phyloP scores from a whole-genome alignment of 257 asterid genomes.

The Pogostemon cablin region DNA sequence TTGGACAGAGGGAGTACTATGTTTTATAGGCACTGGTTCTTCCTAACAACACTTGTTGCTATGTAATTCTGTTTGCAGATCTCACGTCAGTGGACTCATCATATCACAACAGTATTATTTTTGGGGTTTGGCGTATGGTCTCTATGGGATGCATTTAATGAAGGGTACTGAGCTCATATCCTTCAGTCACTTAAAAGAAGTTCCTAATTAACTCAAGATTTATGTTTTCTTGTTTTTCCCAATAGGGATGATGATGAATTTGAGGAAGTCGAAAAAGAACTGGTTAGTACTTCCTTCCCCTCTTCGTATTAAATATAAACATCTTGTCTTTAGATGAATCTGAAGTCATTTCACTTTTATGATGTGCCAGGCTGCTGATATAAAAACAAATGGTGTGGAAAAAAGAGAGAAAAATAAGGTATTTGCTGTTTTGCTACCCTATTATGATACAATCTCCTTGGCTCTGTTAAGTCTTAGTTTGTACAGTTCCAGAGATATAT shows the following conservation, averaged over 20 bases:
- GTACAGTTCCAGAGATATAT: neutral
- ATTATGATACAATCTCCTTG: slow-evolving; percentile 8
- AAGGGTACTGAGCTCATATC: slow-evolving; percentile 56
- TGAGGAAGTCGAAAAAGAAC: slow-evolving; percentile 87
- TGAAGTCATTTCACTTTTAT: slow-evolving; percentile 33
- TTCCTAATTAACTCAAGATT: slow-evolving; percentile 15
- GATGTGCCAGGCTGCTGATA: slow-evolving; percentile 68
- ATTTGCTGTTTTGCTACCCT: slow-evolving; percentile 7
- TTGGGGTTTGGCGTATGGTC: slow-evolving; percentile 97
- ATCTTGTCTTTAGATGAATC: slow-evolving; percentile 21
- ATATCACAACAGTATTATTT: slow-evolving; percentile 79
- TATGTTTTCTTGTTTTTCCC: slow-evolving; percentile 29
- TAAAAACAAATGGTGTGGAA: slow-evolving; percentile 60
- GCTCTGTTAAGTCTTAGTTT: neutral
- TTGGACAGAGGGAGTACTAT: no score
- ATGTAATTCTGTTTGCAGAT: slow-evolving; percentile 50
- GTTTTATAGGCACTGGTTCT: neutral
- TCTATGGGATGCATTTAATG: slow-evolving; percentile 90
- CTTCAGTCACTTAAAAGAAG: slow-evolving; percentile 17
- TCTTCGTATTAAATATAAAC: neutral
- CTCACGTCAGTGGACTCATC: slow-evolving; percentile 97
- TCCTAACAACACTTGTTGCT: slow-evolving; percentile 1
- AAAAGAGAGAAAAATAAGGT: slow-evolving; percentile 60
- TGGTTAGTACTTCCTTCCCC: slow-evolving; percentile 56
- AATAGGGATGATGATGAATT: slow-evolving; percentile 82